Evolutionary conservation across 1,139 yeast species (phyloP).

Genomic region (Magnusiomyces fungicola): DNA sequence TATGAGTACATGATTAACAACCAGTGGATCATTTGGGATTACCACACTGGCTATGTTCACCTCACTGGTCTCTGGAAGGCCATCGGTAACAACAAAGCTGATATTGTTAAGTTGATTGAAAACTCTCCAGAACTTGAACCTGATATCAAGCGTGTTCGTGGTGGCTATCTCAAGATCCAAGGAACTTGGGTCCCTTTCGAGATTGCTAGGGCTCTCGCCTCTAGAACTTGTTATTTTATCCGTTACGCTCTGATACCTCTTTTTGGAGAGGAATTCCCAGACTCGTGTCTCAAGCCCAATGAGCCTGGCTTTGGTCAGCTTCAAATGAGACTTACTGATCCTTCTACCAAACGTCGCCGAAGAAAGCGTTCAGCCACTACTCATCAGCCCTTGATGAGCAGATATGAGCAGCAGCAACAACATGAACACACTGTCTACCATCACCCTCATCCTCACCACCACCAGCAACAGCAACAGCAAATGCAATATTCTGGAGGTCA

Average conservation of each 20-base stretch:
- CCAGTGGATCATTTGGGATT: slow-evolving; percentile 80
- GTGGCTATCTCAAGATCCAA: slow-evolving; percentile 88
- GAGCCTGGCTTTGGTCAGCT: slow-evolving; percentile 67
- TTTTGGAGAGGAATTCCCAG: slow-evolving; percentile 70
- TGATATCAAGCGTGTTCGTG: slow-evolving; percentile 69
- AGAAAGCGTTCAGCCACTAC: slow-evolving; percentile 5
- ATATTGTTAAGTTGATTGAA: slow-evolving; percentile 57
- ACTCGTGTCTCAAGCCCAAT: slow-evolving; percentile 56
- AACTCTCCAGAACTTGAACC: slow-evolving; percentile 64
- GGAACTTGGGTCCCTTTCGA: slow-evolving; percentile 89
- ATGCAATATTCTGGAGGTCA: too few relatives aligned
- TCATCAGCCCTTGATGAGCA: background rate
- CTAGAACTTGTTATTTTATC: slow-evolving; percentile 70
- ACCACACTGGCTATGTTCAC: slow-evolving; percentile 80
- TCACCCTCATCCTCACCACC: background rate
- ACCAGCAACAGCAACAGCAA: too few relatives aligned
- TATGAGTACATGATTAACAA: slow-evolving; percentile 60
- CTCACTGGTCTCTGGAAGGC: slow-evolving; percentile 90
- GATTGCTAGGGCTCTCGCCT: slow-evolving; percentile 61
- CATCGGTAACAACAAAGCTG: slow-evolving; percentile 63
- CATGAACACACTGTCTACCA: slow-evolving; percentile 2
- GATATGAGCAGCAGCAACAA: slow-evolving; percentile 1
- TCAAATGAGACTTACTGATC: slow-evolving; percentile 23
- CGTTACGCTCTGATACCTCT: slow-evolving; percentile 71
- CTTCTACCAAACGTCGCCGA: slow-evolving; percentile 8